These are phyloP conservation scores for Chaetothyriales sp. DNA, from an alignment of 2,329 filamentous ascomycete genomes.

Conservation along the genomic window DNA sequence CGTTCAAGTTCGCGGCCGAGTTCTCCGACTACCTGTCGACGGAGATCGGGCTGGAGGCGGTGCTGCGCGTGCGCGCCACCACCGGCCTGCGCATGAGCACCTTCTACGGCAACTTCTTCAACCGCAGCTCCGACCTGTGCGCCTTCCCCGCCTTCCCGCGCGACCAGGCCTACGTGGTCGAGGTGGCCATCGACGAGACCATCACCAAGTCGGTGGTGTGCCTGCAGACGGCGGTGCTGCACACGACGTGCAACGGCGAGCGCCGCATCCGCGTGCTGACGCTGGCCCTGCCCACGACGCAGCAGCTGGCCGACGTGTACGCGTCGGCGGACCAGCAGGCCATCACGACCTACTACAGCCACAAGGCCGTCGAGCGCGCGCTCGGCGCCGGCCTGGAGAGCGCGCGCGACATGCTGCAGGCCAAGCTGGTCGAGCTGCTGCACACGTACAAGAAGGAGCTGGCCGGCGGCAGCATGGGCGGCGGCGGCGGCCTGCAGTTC, in stretches of 20 bases:
- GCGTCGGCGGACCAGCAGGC: constrained; percentile 90
- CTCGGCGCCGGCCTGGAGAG: constrained; percentile 77
- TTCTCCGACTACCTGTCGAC: constrained; percentile 95
- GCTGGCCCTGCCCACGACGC: constrained; percentile 80
- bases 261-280: constrained; percentile 90
- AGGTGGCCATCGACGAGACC: constrained; percentile 94
- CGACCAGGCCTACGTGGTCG: constrained; percentile 94
- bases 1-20: constrained; percentile 93
- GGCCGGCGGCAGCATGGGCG: constrained; percentile 88
- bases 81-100: constrained; percentile 92
- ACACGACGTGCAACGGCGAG: constrained; percentile 96
- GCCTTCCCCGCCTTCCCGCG: constrained; percentile 96
- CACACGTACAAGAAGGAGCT: constrained; percentile 96
- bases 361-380: constrained; percentile 90
- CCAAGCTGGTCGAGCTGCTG: constrained; percentile 81
- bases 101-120: constrained; percentile 99
- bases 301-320: constrained; percentile 79
- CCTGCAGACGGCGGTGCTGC: constrained; percentile 84
- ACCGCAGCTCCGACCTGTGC: constrained; percentile 90
- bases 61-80: constrained; percentile 85
- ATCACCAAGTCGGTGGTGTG: constrained; percentile 84
- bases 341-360: constrained; percentile 85
- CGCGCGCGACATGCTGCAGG: constrained; percentile 77
- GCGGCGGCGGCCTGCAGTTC: constrained; percentile 78
- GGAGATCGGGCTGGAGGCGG: constrained; percentile 90